phyloP scores from a whole-genome alignment of 2,329 filamentous ascomycete genomes.

The Cercospora berteroae region DNA sequence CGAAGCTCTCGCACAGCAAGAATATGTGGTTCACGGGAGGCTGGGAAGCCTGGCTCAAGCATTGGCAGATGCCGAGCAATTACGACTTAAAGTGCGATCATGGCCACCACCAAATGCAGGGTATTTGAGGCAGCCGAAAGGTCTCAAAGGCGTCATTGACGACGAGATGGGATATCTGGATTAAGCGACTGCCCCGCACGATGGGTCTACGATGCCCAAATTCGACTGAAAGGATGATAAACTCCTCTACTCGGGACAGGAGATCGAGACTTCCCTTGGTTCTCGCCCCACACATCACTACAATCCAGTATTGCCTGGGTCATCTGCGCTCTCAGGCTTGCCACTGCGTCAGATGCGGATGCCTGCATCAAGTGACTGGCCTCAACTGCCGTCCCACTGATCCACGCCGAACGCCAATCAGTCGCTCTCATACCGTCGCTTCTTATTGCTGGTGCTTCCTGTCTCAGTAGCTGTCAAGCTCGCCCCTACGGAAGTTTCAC shows the following conservation, averaged over 20 bases:
- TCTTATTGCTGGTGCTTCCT: not conserved
- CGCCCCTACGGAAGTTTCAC: not conserved
- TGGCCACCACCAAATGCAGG: conserved; percentile 54
- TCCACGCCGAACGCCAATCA: not conserved
- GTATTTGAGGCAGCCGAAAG: conserved; percentile 41
- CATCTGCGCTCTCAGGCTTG: not conserved
- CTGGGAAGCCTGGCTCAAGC: conserved; percentile 56
- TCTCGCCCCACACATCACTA: not conserved
- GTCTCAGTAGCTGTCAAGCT: not conserved
- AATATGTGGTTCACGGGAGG: conserved; percentile 72
- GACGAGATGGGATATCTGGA: conserved; percentile 59
- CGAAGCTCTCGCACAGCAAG: conserved; percentile 67
- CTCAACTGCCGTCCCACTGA: not conserved
- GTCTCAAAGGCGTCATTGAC: conserved; percentile 53
- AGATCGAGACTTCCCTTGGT: not conserved
- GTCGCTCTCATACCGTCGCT: not conserved
- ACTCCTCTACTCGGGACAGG: not conserved
- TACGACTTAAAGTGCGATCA: conserved; percentile 43
- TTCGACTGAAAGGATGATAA: not conserved
- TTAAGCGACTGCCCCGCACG: conserved; percentile 29
- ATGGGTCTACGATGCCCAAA: not conserved
- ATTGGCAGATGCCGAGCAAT: conserved; percentile 49
- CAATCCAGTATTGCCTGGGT: not conserved
- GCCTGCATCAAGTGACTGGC: not conserved
- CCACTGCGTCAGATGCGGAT: not conserved